phyloP scores from a whole-genome alignment of 2,329 filamentous ascomycete genomes.

The Colletotrichum sp. region DNA sequence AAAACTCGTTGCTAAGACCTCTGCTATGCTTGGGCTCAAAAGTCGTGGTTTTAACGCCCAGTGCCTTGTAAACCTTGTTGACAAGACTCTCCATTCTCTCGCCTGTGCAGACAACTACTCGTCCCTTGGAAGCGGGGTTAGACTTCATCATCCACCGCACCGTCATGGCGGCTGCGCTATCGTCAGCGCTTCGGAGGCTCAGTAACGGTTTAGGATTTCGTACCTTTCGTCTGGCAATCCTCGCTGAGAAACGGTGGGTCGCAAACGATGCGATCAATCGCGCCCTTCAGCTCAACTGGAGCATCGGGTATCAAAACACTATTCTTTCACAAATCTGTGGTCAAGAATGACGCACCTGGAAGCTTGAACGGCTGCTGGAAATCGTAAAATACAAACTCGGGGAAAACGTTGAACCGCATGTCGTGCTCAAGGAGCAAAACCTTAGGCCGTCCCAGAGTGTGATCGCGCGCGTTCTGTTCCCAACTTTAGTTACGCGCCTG shows the following conservation, averaged over 20 bases:
- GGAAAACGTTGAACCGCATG: constrained; percentile 73
- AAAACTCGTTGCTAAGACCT: constrained; percentile 81
- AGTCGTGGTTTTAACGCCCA: constrained; percentile 67
- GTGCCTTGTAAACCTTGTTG: constrained; percentile 67
- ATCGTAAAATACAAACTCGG: constrained; percentile 78
- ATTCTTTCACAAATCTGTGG: neutral
- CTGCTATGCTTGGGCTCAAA: constrained; percentile 74
- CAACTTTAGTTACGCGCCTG: neutral
- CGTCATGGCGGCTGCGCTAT: constrained; percentile 69
- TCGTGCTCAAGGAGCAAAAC: constrained; percentile 77
- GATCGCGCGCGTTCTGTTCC: constrained; percentile 9
- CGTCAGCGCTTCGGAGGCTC: neutral
- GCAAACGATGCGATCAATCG: constrained; percentile 72
- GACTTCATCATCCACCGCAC: constrained; percentile 72
- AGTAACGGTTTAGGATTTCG: constrained; percentile 17
- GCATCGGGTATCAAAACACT: neutral
- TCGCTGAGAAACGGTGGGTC: constrained; percentile 83
- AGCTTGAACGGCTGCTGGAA: constrained; percentile 72
- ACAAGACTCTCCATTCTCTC: constrained; percentile 75
- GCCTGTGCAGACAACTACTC: constrained; percentile 75
- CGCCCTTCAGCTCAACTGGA: constrained; percentile 61
- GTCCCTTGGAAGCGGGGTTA: constrained; percentile 21
- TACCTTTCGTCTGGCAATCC: constrained; percentile 81
- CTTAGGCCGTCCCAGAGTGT: constrained; percentile 52
- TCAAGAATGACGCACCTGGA: constrained; percentile 45